Evolutionary conservation across 345 rosid genomes (phyloP), one percentile per base, ranked within the genome.

Genomic region (Eucalyptus urophylla): DNA sequence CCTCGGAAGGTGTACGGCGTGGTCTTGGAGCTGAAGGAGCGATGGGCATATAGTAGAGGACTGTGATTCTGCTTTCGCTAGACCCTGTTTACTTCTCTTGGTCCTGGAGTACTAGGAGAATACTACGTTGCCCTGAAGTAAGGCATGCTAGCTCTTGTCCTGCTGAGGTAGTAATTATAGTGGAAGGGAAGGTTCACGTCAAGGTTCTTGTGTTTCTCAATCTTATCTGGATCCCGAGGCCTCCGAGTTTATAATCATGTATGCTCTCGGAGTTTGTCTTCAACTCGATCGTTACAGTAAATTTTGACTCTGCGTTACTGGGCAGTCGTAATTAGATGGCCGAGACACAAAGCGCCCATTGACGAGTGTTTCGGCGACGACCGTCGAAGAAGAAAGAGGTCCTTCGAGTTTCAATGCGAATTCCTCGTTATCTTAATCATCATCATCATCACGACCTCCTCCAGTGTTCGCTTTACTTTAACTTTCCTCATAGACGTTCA

Each of bases 321-420:
- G n/a, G n/a, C 14, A 58, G 65, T 58, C 65, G 14, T 58, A 11
- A 58, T 58, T 58, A 58, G 65, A 90, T 88, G 93, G 85, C 43
- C 60, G 92, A 91, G 88, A 49, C 49, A 5, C 87, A 88, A 37
- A 60, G 80, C 14, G 92, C 51, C 95, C 93, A 25, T 76, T 86
- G 89, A 92, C 89, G 86, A 93, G 86, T 86, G 90, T 93, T 89
- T 76, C 94, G 89, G 90, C 94, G 14, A 94, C 96, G 76, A 93
- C 94, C 56, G 76, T 72, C 10, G 92, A 94, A 86, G 95, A 94
- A 90, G 94, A 93, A 29, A 91, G 92, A 29, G 94, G 89, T 27
- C 86, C 87, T 50, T 47, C 67, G 9, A 86, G 50, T 13, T 27
- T 25, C 86, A 90, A 58, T 29, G 69, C 69, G n/a, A 65, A 88